Base-by-base conservation (phyloP, 352 stramenopile genomes). In the Pythium apleroticum region DNA sequence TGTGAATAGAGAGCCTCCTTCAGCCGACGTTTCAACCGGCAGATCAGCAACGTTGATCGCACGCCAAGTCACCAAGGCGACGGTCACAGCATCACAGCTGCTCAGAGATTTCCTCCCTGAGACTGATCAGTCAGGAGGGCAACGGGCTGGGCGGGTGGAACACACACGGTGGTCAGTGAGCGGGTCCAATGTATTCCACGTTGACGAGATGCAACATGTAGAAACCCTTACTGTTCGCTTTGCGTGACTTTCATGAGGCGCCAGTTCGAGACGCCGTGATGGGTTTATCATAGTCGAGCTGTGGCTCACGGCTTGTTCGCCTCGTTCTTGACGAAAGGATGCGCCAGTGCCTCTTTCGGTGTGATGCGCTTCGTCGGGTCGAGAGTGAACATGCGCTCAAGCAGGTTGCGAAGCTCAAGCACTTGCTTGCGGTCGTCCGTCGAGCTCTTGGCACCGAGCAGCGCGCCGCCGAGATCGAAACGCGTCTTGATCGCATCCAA, bases 301-400 rank as follows among this genome's bases (percentile, higher is more conserved):
- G 10, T 49, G 12, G 52, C 64, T 64, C 30, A 65, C 41, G 39
- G 61, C 22, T 20, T 31, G 24, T 54, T 65, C 60, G 60, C 66
- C 65, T 72, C 66, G 15, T 41, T 69, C 62, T 69, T 69, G 35
- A 88, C 54, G 63, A 91, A 91, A 14, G 80, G 81, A 68, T 91
- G 82, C 41, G 71, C 60, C 8, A 91, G 75, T 6, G 82, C 82
- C 33, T 90, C 82, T 22, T 68, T 69, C n/a, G 83, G 74, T 1
- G 66, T 73, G 41, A 88, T 72, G 5, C 82, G 78, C 62, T 87
- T 88, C 14, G 64, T 12, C 1, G 85, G 74, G 56, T 94, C 85
- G 0, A 93, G 60, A 9, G 66, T 65, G 49, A 94, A 78, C 67
- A 86, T 88, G 28, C 80, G 81, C 43, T 92, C 84, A 12, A 93